These are phyloP conservation scores for Ceratocystis diversiconidia DNA, from an alignment of 2,329 filamentous ascomycete genomes.

Conservation along the genomic window DNA sequence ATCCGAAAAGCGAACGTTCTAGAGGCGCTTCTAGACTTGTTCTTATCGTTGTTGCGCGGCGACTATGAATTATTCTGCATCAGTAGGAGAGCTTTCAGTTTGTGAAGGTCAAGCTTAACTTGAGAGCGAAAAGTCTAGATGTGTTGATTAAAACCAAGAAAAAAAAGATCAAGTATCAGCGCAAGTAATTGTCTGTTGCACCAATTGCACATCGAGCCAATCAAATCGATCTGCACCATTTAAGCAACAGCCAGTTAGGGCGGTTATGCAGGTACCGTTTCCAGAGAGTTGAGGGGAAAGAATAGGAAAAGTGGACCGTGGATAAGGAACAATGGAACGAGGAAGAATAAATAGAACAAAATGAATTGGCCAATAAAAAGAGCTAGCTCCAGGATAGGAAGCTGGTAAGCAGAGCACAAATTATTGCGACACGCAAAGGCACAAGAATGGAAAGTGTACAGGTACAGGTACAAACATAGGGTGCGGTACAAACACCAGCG, in stretches of 20 bases:
- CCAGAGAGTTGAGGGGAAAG: neutral
- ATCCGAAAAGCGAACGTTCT: neutral
- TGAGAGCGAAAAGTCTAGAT: too few relatives aligned
- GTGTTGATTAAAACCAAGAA: too few relatives aligned
- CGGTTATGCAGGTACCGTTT: slow-evolving; percentile 2
- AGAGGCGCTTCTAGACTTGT: neutral
- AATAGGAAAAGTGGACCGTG: neutral
- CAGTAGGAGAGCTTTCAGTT: neutral
- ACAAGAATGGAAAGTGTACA: neutral
- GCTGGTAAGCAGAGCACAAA: neutral
- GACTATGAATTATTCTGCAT: slow-evolving; percentile 2
- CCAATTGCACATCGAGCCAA: neutral
- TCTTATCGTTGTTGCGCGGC: slow-evolving; percentile 6
- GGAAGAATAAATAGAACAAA: neutral
- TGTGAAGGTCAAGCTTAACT: too few relatives aligned
- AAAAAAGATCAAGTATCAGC: too few relatives aligned
- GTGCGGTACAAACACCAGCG: neutral
- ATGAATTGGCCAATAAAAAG: neutral
- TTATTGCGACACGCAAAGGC: neutral
- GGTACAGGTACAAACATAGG: neutral
- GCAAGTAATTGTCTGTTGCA: too few relatives aligned
- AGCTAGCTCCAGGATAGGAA: neutral
- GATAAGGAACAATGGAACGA: neutral
- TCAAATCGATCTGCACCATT: neutral
- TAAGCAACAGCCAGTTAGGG: neutral